Percentiles rank a stretch among this genome's conserved stretches.
Conservation (phyloP, 208 protist genomes). For the Herpetomonas samuelpessoai region DNA sequence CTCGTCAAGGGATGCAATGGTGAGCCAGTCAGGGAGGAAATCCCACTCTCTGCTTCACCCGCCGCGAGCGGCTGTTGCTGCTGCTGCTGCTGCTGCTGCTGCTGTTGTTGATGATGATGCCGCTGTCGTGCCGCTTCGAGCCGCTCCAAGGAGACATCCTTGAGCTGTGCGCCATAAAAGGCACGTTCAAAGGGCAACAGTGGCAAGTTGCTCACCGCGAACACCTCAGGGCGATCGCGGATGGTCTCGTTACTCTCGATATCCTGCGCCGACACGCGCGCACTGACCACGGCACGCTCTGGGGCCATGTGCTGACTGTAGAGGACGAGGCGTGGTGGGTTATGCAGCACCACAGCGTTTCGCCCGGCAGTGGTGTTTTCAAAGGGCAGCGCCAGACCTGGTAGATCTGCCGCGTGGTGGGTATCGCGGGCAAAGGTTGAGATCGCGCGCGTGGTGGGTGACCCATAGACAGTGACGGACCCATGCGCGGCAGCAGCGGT, state of each 20-base stretch:
- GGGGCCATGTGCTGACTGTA: slow-evolving; percentile 21
- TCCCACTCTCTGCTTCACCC: too few relatives aligned
- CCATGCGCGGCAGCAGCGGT: too few relatives aligned
- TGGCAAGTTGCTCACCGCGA: slow-evolving; percentile 26
- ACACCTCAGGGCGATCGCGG: slow-evolving; percentile 27
- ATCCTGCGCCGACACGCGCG: slow-evolving; percentile 23
- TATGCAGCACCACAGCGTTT: slow-evolving; percentile 43
- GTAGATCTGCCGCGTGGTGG: too few relatives aligned
- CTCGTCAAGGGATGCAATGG: too few relatives aligned
- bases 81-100: not conserved
- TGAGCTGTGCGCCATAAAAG: slow-evolving; percentile 57
- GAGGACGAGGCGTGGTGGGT: slow-evolving; percentile 53
- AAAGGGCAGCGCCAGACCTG: not conserved
- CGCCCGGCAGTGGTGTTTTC: slow-evolving; percentile 7
- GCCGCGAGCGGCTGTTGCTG: not conserved
- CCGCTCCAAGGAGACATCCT: not conserved
- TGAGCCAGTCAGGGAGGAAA: too few relatives aligned
- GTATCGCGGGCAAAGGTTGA: too few relatives aligned
- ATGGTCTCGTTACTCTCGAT: slow-evolving; percentile 22
- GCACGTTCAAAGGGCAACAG: slow-evolving; percentile 43
- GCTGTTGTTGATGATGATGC: not conserved
- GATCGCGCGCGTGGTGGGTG: too few relatives aligned
- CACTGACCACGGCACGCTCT: slow-evolving; percentile 19
- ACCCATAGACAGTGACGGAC: too few relatives aligned
- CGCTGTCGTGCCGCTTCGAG: not conserved